A percentile compares a stretch with the other conserved stretches of the same genome.
Evolutionary conservation across 345 rosid genomes (phyloP).

Genomic region (thale cress (Arabidopsis thaliana)): TAIR10.1 NC_003071.7:16633001-16633500

Average conservation of each 20-base stretch:
- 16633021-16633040: conserved; percentile 17
- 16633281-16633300: conserved; percentile 2
- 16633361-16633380: conserved; percentile 57
- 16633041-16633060: background rate
- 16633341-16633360: conserved; percentile 64
- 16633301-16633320: conserved; percentile 43
- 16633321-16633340: conserved; percentile 60
- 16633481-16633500: background rate
- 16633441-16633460: background rate
- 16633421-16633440: conserved; percentile 70
- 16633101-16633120: conserved; percentile 24
- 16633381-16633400: conserved; percentile 61
- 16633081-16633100: conserved; percentile 38
- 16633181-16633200: conserved; percentile 5
- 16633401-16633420: conserved; percentile 65
- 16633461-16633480: too few species aligned
- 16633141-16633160: background rate
- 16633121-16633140: conserved; percentile 29
- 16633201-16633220: conserved; percentile 23
- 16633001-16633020: conserved; percentile 11
- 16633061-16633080: conserved; percentile 14
- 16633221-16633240: conserved; percentile 40
- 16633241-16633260: conserved; percentile 43
- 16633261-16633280: conserved; percentile 20
- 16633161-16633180: background rate